Evolutionary conservation across 169 alveolate genomes (phyloP).

Genomic region (Plasmodium falciparum): DNA sequence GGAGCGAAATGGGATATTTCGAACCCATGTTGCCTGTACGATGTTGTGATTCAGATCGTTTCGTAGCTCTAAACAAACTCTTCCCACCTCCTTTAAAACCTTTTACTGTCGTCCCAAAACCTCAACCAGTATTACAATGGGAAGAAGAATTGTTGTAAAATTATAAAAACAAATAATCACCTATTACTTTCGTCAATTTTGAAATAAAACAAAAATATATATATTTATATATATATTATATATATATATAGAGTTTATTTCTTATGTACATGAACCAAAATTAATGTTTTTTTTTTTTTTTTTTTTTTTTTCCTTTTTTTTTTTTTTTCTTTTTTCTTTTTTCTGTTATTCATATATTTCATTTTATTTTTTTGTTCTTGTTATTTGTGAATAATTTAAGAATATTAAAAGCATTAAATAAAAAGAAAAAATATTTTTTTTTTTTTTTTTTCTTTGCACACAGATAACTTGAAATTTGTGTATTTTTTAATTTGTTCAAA

Average conservation of each 20-base stretch:
- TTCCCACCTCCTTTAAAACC: conserved; percentile 83
- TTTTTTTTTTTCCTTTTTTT: too few relatives aligned
- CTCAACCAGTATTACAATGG: conserved; percentile 76
- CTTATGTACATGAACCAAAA: too few relatives aligned
- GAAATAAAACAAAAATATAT: background rate
- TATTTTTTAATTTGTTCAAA: too few relatives aligned
- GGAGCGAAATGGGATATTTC: conserved; percentile 82
- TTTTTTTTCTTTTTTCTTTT: background rate
- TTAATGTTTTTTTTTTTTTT: background rate
- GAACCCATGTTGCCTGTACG: conserved; percentile 85
- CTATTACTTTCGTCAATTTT: background rate
- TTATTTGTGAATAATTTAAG: background rate
- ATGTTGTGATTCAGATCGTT: conserved; percentile 80
- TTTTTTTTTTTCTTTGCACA: too few relatives aligned
- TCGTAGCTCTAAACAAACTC: conserved; percentile 79
- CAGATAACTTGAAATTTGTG: too few relatives aligned
- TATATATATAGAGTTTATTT: background rate
- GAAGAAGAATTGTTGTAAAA: conserved; percentile 38
- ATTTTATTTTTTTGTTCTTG: background rate
- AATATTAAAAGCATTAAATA: background rate
- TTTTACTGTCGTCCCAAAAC: conserved; percentile 79
- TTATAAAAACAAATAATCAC: too few relatives aligned
- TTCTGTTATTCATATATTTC: background rate
- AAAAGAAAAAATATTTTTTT: too few relatives aligned
- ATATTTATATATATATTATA: conserved; percentile 5